Evolutionary conservation across 257 asterid genomes (phyloP).

Genomic region (Salvia hispanica): DNA sequence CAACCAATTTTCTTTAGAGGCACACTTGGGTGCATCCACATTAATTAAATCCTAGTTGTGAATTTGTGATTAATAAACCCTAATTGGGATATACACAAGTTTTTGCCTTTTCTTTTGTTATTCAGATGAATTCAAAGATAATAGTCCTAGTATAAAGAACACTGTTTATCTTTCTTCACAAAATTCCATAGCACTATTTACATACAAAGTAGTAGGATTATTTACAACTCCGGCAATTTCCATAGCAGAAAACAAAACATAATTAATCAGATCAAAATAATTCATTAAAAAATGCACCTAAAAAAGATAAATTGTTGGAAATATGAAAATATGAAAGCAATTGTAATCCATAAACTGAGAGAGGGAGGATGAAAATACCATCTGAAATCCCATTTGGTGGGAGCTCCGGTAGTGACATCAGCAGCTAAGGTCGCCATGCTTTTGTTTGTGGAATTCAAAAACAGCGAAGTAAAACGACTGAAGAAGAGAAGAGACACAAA

Average conservation of each 20-base stretch:
- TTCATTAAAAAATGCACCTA: background rate
- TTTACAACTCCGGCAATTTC: background rate
- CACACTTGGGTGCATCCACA: too few species aligned
- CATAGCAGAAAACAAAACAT: background rate
- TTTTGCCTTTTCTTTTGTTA: too few species aligned
- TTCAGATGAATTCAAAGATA: background rate
- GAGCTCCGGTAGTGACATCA: slow-evolving; percentile 35
- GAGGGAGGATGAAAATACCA: slow-evolving; percentile 37
- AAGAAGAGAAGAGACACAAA: too few species aligned
- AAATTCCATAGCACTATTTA: too few species aligned
- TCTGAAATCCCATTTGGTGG: slow-evolving; percentile 62
- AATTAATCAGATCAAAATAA: background rate
- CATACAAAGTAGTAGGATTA: too few species aligned
- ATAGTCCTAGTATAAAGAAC: background rate
- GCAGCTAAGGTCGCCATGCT: slow-evolving; percentile 37
- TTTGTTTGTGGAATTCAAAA: slow-evolving; percentile 17
- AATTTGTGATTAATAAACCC: too few species aligned
- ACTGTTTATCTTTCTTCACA: background rate
- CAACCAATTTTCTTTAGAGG: background rate
- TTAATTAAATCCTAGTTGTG: too few species aligned
- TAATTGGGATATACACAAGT: too few species aligned
- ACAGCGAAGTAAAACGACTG: background rate
- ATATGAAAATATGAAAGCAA: too few species aligned
- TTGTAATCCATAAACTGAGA: background rate
- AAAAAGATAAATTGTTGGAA: background rate